Evolutionary conservation across 2,329 filamentous ascomycete species (phyloP).

Genomic region (Colletotrichum sp.): DNA sequence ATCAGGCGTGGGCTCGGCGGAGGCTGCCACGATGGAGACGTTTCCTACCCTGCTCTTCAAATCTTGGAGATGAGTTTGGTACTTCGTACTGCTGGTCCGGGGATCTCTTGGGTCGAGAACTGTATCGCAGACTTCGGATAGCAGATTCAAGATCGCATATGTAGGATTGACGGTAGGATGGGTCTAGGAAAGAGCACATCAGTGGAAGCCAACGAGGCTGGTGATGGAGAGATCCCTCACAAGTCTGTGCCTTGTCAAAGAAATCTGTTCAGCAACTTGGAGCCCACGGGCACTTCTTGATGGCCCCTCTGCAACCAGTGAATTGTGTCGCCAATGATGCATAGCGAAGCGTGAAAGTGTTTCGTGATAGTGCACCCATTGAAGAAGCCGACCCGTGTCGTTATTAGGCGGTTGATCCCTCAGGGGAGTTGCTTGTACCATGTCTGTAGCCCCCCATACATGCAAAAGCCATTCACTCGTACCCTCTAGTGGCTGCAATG

Average conservation of each 20-base stretch:
- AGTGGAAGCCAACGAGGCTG: no score
- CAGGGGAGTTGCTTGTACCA: background rate
- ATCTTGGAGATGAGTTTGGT: background rate
- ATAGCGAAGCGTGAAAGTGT: background rate
- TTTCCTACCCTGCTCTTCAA: background rate
- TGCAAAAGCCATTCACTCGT: slow-evolving; percentile 1
- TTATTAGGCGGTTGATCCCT: background rate
- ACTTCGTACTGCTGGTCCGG: background rate
- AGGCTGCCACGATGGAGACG: background rate
- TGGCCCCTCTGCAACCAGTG: background rate
- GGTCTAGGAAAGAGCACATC: background rate
- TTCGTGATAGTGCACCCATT: slow-evolving; percentile 1
- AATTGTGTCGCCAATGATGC: background rate
- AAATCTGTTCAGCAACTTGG: background rate
- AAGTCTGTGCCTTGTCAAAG: background rate
- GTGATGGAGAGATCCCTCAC: background rate
- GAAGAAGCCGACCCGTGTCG: background rate
- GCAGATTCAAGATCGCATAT: background rate
- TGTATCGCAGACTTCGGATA: background rate
- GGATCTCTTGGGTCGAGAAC: background rate
- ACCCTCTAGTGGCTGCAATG: background rate
- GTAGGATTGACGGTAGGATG: background rate
- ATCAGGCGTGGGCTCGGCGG: background rate
- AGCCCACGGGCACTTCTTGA: background rate
- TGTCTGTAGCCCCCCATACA: background rate